Evolutionary conservation across 495 filamentous ascomycete species (phyloP).

Genomic region (Lepidopterella palustris): DNA sequence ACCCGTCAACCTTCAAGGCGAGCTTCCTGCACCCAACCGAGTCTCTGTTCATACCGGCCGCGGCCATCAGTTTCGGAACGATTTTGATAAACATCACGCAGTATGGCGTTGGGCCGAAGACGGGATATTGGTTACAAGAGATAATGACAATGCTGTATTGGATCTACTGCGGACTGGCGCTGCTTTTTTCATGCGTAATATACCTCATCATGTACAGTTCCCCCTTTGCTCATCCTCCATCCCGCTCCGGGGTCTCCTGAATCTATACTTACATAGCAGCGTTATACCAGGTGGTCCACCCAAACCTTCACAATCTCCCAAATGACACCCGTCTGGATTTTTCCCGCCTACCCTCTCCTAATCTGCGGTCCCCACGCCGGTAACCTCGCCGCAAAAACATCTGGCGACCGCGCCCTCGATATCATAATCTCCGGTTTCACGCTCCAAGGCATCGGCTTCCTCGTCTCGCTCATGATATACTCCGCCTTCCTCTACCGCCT

Average conservation of each 20-base stretch:
- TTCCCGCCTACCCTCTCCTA: conserved; percentile 80
- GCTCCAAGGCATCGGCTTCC: conserved; percentile 76
- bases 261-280: background rate
- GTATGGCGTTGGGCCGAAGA: conserved; percentile 57
- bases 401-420: conserved; percentile 43
- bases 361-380: conserved; percentile 70
- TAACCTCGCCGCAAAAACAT: conserved; percentile 51
- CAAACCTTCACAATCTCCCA: conserved; percentile 72
- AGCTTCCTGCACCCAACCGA: conserved; percentile 75
- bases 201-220: conserved; percentile 58
- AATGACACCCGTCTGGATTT: conserved; percentile 92
- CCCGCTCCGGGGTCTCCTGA: conserved; percentile 1
- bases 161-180: conserved; percentile 60
- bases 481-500: conserved; percentile 80
- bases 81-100: conserved; percentile 76
- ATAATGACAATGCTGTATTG: conserved; percentile 64
- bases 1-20: conserved; percentile 62
- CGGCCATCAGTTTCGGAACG: conserved; percentile 63
- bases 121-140: conserved; percentile 61
- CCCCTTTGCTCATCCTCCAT: background rate
- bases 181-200: conserved; percentile 58
- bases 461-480: conserved; percentile 81
- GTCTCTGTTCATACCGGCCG: conserved; percentile 69
- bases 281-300: conserved; percentile 53
- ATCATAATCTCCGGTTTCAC: conserved; percentile 66